Evolutionary conservation across 2,329 filamentous ascomycete species (phyloP).

Genomic region (Phaeosphaeria sp.): DNA sequence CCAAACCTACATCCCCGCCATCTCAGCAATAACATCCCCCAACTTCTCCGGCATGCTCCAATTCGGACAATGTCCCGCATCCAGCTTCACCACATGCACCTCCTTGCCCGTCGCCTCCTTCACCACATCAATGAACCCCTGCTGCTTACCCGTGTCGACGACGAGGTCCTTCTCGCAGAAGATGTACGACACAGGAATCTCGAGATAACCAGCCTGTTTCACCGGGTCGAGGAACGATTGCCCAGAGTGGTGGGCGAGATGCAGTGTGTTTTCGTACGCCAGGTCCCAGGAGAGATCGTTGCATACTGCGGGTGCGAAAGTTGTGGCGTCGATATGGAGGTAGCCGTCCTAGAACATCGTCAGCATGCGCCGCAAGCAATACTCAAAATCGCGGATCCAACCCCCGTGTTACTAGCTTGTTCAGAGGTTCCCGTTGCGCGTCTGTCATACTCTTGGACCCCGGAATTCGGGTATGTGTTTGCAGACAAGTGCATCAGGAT

Average conservation of each 20-base stretch:
- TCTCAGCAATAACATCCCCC: conserved; percentile 22
- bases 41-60: conserved; percentile 33
- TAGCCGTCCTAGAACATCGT: conserved; percentile 27
- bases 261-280: conserved; percentile 21
- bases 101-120: conserved; percentile 42
- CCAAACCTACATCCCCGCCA: conserved; percentile 1
- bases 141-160: conserved; percentile 39
- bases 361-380: too few relatives aligned
- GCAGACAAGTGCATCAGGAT: too few relatives aligned
- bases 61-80: conserved; percentile 44
- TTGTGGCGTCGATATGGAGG: conserved; percentile 17
- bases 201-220: conserved; percentile 49
- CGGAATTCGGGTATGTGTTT: too few relatives aligned
- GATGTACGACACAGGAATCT: conserved; percentile 50
- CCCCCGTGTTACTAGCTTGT: not conserved
- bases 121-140: conserved; percentile 41
- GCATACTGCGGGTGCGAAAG: conserved; percentile 11
- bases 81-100: conserved; percentile 46
- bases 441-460: too few relatives aligned
- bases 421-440: too few relatives aligned
- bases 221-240: conserved; percentile 40
- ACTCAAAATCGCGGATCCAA: not conserved
- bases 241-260: conserved; percentile 40
- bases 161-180: conserved; percentile 46
- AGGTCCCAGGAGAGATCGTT: conserved; percentile 27